A percentile compares a stretch with the other conserved stretches of the same genome.
Conservation (phyloP, 2,329 filamentous ascomycete species). For the Talaromyces sp. region DNA sequence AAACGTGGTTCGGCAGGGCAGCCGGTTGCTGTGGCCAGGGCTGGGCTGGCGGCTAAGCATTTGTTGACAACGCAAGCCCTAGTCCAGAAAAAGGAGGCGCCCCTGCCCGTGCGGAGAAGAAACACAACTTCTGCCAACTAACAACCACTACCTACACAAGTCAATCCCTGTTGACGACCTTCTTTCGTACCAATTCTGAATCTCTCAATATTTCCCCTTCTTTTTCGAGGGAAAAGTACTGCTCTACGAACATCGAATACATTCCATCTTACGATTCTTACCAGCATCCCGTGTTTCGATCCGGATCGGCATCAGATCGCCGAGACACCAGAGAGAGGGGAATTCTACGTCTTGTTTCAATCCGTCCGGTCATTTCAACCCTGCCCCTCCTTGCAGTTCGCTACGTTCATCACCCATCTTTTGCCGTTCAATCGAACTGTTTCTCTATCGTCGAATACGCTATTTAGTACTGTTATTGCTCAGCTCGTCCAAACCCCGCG, state of each 20-base stretch:
- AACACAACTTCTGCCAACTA: neutral
- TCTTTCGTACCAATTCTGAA: neutral
- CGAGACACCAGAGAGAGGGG: slow-evolving; percentile 2
- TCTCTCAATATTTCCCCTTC: neutral
- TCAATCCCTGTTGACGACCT: neutral
- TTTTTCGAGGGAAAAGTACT: neutral
- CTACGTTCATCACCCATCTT: slow-evolving; percentile 7
- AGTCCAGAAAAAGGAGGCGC: slow-evolving; percentile 6
- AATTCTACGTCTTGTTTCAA: neutral
- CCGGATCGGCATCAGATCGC: slow-evolving; percentile 11
- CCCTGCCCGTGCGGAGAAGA: slow-evolving; percentile 16
- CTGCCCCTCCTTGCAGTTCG: slow-evolving; percentile 14
- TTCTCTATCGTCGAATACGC: neutral
- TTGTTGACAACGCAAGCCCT: slow-evolving; percentile 10
- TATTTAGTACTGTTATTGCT: neutral
- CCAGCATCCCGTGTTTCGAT: slow-evolving; percentile 1
- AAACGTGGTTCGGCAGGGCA: neutral
- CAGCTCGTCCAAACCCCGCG: neutral
- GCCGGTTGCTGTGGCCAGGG: slow-evolving; percentile 9
- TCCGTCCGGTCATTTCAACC: neutral
- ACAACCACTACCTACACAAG: neutral
- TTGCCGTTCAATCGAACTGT: neutral
- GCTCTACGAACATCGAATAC: neutral
- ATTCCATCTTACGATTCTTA: neutral
- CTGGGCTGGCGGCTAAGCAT: neutral